Evolutionary conservation across 306 rosid genomes (phyloP).

Genomic region (Cicer arietinum): DNA sequence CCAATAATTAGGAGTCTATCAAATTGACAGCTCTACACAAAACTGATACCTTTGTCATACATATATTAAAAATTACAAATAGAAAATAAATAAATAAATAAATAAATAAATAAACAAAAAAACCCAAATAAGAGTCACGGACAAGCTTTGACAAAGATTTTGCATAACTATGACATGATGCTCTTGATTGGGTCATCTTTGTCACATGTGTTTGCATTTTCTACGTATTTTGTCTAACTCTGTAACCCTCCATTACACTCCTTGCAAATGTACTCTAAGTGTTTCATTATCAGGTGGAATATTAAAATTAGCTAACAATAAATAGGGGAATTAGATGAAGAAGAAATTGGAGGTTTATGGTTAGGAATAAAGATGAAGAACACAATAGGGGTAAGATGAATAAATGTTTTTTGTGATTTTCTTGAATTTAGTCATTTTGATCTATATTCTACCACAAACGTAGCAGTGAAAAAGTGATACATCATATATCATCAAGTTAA

Average conservation of each 20-base stretch:
- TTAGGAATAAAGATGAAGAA: no score
- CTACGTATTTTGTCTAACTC: slow-evolving; percentile 81
- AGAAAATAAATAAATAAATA: not conserved
- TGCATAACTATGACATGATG: slow-evolving; percentile 56
- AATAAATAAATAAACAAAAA: not conserved
- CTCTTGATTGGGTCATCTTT: slow-evolving; percentile 71
- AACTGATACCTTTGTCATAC: slow-evolving; percentile 54
- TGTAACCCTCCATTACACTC: slow-evolving; percentile 88
- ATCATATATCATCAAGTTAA: no score
- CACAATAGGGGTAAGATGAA: no score
- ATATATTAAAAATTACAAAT: slow-evolving; percentile 40
- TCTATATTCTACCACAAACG: no score
- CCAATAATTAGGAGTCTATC: no score
- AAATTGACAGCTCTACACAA: no score
- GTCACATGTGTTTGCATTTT: slow-evolving; percentile 85
- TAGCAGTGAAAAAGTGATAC: no score
- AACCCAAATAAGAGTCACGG: slow-evolving; percentile 52
- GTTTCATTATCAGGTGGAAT: slow-evolving; percentile 23
- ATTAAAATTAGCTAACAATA: no score
- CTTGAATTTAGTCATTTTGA: no score
- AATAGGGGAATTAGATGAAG: no score
- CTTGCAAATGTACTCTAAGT: slow-evolving; percentile 74
- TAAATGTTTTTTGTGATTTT: no score
- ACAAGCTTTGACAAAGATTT: slow-evolving; percentile 92
- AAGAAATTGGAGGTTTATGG: no score